Evolutionary conservation across 768 basidiomycete species (phyloP).

Genomic region (Mycena rosella): DNA sequence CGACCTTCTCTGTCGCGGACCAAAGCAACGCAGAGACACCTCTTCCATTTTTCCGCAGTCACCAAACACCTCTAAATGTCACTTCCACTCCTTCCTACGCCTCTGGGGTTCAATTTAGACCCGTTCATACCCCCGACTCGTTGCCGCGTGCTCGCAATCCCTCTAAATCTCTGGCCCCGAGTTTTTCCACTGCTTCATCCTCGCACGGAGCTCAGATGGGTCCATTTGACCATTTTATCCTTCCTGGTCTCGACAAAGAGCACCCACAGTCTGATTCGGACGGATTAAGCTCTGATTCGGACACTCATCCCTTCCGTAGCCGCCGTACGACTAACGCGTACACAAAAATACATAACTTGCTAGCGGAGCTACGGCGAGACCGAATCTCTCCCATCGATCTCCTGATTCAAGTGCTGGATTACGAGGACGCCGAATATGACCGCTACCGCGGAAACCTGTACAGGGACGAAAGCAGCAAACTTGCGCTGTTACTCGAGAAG

Average conservation of each 20-base stretch:
- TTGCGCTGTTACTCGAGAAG: too few species aligned
- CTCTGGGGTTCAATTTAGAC: neutral
- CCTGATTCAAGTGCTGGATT: slow-evolving; percentile 8
- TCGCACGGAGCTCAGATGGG: too few species aligned
- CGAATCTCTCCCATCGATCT: slow-evolving; percentile 11
- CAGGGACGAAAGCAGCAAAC: neutral
- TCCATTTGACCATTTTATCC: too few species aligned
- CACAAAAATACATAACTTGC: slow-evolving; percentile 4
- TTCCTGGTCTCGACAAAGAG: too few species aligned
- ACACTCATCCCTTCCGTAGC: neutral
- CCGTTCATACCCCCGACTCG: neutral
- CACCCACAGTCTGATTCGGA: too few species aligned
- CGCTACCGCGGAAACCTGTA: neutral
- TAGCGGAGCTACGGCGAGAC: neutral
- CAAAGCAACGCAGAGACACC: neutral
- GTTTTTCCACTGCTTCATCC: too few species aligned
- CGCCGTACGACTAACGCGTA: neutral
- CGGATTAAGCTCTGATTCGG: neutral
- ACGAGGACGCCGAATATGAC: neutral
- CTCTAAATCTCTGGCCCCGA: too few species aligned
- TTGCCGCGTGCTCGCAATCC: neutral
- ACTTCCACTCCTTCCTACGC: neutral
- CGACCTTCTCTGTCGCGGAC: neutral
- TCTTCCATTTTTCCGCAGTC: neutral
- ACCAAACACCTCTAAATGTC: too few species aligned